phyloP scores from a whole-genome alignment of 2,329 filamentous ascomycete species.

The Raffaelea deltoideospora region DNA sequence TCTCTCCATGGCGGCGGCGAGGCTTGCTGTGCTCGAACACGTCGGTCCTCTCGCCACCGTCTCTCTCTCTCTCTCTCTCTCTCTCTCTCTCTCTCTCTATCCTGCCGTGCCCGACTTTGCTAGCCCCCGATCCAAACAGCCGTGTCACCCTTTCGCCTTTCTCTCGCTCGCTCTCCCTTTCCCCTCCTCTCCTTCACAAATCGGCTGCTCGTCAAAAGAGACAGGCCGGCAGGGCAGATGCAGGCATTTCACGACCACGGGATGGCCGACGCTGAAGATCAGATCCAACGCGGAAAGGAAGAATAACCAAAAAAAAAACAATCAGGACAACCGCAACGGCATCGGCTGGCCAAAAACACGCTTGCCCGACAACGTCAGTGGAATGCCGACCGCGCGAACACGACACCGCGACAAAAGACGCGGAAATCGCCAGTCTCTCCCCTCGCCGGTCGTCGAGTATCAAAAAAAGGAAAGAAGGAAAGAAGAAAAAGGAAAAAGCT shows the following conservation, averaged over 20 bases:
- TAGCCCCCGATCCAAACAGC: too few relatives aligned
- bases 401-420: too few relatives aligned
- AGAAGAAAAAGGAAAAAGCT: not conserved
- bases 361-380: not conserved
- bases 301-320: not conserved
- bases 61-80: too few relatives aligned
- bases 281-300: not conserved
- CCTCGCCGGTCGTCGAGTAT: too few relatives aligned
- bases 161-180: not conserved
- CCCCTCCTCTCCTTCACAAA: not conserved
- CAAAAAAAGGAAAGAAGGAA: not conserved
- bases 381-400: too few relatives aligned
- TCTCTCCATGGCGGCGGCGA: conserved; percentile 46
- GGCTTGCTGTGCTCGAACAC: too few relatives aligned
- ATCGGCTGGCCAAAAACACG: too few relatives aligned
- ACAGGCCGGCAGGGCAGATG: conserved; percentile 5
- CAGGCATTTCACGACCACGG: conserved; percentile 6
- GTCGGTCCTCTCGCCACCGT: too few relatives aligned
- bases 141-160: too few relatives aligned
- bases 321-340: too few relatives aligned
- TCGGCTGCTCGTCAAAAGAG: conserved; percentile 4
- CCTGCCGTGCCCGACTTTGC: too few relatives aligned
- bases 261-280: not conserved
- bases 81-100: not conserved
- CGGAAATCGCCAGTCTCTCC: too few relatives aligned